Evolutionary conservation across 1,284 basidiomycete species (phyloP), one percentile per base, ranked within the genome.

Genomic region (Sphagnurus paluster): DNA sequence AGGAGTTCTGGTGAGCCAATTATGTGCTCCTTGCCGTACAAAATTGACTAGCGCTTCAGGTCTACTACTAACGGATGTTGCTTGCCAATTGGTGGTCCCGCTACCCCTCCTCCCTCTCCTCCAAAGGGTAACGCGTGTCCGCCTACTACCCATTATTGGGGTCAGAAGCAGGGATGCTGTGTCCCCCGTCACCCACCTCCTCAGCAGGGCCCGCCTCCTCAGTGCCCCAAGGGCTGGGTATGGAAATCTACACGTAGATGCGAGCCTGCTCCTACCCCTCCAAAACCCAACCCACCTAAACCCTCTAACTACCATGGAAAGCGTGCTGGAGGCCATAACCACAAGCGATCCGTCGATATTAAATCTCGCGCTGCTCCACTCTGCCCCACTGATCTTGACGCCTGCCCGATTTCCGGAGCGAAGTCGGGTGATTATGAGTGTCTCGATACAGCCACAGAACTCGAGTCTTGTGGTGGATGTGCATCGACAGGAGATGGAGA

Each of bases 401-500:
- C 83, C 30, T 89, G 85, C 68, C 81, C 83, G 17, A 72, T 87
- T 53, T 44, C 64, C 11, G 74, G 70, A 23, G 49, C 68, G 16
- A 58, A 54, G 8, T 62, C 43, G 19, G 70, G 68, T 30, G 76
- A 80, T 45, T 84, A 77, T 56, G 85, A 88, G 61, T 89, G 85
- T 52, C 53, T 84, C 35, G 80, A 85, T 61, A 74, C 71, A 41
- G 53, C 60, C 10, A 65, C 65, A 24, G 82, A 86, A 52, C 71
- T 85, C 32, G 68, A 74, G 50, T 78, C 80, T 39, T 92, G 89
- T 63, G 88, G 88, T 57, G 90, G 90, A 33, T 92, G 88, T 61
- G 66, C 77, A 4, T 75, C 78, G 6, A 66, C 73, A 21, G 80
- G 82, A 25, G 62, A 74, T 42, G 89, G 89, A 24, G 69, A 79